These are phyloP conservation scores for Carpinus fangiana DNA, from an alignment of 306 rosid genomes.

Conservation along the genomic window DNA sequence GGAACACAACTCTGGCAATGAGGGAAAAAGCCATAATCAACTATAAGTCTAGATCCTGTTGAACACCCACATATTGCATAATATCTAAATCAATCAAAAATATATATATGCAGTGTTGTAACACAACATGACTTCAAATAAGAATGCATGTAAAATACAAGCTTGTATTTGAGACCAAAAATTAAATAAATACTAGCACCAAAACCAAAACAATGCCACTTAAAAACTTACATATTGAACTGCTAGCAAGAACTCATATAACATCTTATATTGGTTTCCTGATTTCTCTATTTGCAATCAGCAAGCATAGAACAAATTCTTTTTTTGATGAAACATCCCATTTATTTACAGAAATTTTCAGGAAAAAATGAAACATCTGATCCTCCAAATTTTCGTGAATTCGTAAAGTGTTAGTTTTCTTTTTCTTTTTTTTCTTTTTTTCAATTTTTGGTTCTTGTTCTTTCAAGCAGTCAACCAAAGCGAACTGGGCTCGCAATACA, in stretches of 20 bases:
- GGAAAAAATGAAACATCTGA: not conserved
- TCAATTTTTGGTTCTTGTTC: not conserved
- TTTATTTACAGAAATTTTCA: not conserved
- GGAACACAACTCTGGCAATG: slow-evolving; percentile 43
- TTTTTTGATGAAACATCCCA: too few species aligned
- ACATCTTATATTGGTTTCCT: not conserved
- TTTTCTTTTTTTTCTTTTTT: not conserved
- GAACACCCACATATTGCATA: not conserved
- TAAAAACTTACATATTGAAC: too few species aligned
- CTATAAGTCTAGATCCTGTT: not conserved
- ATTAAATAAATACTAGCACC: not conserved
- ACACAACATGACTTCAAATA: not conserved
- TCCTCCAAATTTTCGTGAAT: not conserved
- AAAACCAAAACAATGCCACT: not conserved
- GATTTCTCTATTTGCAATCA: not conserved
- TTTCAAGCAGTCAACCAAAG: not conserved
- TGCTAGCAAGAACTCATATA: too few species aligned
- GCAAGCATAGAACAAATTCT: not conserved
- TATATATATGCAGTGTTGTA: not conserved
- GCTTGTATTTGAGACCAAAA: not conserved
- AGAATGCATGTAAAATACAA: not conserved
- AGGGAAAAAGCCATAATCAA: not conserved
- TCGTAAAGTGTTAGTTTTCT: not conserved
- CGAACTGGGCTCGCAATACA: not conserved
- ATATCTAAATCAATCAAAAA: not conserved